phyloP scores from a whole-genome alignment of 352 stramenopile genomes.

The Aphanomyces euteiches region DNA sequence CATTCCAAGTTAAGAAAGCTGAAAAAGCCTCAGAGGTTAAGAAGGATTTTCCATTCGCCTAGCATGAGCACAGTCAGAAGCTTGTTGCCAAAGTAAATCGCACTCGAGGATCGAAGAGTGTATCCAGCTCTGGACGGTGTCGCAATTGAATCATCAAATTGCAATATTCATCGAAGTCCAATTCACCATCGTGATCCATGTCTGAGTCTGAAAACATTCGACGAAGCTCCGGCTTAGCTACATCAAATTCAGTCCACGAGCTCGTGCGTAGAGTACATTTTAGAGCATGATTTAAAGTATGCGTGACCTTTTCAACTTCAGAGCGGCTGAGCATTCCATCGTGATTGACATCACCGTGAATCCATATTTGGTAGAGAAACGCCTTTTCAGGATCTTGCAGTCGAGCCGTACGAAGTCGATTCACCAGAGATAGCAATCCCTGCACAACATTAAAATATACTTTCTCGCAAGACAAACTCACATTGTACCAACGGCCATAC shows the following conservation, averaged over 20 bases:
- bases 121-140: conserved; percentile 29
- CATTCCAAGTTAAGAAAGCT: conserved; percentile 30
- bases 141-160: conserved; percentile 32
- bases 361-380: conserved; percentile 28
- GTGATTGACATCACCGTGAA: conserved; percentile 23
- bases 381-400: conserved; percentile 12
- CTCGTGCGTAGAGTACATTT: background rate
- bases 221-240: conserved; percentile 24
- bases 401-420: background rate
- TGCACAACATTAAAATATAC: conserved; percentile 10
- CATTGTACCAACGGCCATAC: conserved; percentile 22
- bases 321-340: conserved; percentile 24
- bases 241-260: conserved; percentile 1
- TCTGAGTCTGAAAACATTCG: conserved; percentile 33
- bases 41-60: background rate
- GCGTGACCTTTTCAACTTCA: conserved; percentile 24
- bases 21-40: conserved; percentile 33
- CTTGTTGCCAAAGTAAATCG: conserved; percentile 4
- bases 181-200: conserved; percentile 30
- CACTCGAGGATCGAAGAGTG: conserved; percentile 16
- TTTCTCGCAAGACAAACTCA: background rate
- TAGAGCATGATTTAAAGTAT: conserved; percentile 17
- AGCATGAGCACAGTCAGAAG: background rate
- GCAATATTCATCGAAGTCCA: conserved; percentile 38
- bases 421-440: conserved; percentile 16